A percentile compares a stretch with the other conserved stretches of the same genome.
phyloP scores from a whole-genome alignment of 2,329 filamentous ascomycete species.

The Graphilbum fragrans region DNA sequence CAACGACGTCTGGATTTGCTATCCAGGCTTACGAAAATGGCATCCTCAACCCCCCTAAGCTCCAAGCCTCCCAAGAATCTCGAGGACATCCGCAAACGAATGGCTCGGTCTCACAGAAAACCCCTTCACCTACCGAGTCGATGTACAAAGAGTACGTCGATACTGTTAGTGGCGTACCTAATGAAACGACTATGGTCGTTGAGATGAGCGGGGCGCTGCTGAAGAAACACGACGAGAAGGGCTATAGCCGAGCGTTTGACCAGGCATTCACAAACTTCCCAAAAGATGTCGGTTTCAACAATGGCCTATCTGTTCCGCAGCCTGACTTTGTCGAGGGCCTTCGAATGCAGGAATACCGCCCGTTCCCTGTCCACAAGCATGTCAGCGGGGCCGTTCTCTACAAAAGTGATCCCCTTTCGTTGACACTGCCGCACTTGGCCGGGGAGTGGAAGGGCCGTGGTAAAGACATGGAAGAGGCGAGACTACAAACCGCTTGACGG shows the following conservation, averaged over 20 bases:
- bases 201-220: background rate
- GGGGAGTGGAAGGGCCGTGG: background rate
- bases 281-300: background rate
- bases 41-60: background rate
- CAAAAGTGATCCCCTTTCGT: background rate
- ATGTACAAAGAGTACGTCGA: background rate
- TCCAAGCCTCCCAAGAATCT: background rate
- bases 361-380: background rate
- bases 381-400: background rate
- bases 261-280: background rate
- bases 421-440: background rate
- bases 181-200: background rate
- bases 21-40: background rate
- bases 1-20: background rate
- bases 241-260: background rate
- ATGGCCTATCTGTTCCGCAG: background rate
- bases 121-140: background rate
- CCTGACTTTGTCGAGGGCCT: background rate
- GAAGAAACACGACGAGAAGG: background rate
- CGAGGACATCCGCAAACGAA: background rate
- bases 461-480: background rate
- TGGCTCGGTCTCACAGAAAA: background rate
- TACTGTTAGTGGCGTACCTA: background rate
- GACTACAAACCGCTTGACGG: slow-evolving; percentile 5
- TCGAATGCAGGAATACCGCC: background rate